Evolutionary conservation across 1,284 basidiomycete species (phyloP).

Genomic region (Thecaphora thlaspeos): DNA sequence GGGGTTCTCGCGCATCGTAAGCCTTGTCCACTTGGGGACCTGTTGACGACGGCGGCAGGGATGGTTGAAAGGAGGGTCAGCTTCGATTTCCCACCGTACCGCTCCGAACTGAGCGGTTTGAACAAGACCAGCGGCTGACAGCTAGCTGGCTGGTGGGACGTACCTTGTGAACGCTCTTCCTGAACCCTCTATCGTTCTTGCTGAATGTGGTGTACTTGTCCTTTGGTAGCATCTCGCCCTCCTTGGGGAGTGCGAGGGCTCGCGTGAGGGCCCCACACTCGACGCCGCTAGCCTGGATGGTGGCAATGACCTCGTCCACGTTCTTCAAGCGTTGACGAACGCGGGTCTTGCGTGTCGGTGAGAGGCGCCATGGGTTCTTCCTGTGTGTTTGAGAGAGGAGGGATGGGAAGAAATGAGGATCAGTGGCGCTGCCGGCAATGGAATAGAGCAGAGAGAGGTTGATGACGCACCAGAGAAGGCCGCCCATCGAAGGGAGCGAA

Average conservation of each 20-base stretch:
- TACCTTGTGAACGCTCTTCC: slow-evolving; percentile 94
- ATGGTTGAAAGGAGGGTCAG: not conserved
- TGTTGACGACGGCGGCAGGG: slow-evolving; percentile 53
- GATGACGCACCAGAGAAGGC: slow-evolving; percentile 77
- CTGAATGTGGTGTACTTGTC: slow-evolving; percentile 96
- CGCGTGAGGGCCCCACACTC: slow-evolving; percentile 71
- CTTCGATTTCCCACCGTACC: too few species aligned
- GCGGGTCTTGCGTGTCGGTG: slow-evolving; percentile 84
- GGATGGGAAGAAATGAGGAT: too few species aligned
- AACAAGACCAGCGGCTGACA: not conserved
- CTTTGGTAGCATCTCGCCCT: slow-evolving; percentile 78
- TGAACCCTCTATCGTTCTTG: slow-evolving; percentile 65
- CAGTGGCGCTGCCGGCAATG: too few species aligned
- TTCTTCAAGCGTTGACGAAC: slow-evolving; percentile 81
- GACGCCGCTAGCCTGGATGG: slow-evolving; percentile 77
- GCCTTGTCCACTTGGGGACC: slow-evolving; percentile 52
- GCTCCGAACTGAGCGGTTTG: too few species aligned
- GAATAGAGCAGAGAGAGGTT: too few species aligned
- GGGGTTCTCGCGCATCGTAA: slow-evolving; percentile 27
- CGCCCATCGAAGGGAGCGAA: slow-evolving; percentile 67
- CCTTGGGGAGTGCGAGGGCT: slow-evolving; percentile 77
- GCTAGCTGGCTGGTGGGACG: too few species aligned
- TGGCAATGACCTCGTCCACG: slow-evolving; percentile 88
- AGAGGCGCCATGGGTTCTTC: slow-evolving; percentile 93
- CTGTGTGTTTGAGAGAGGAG: slow-evolving; percentile 60